A percentile compares a stretch with the other conserved stretches of the same genome.
phyloP scores from a whole-genome alignment of 768 basidiomycete genomes.

The Kwoniella dendrophila region DNA sequence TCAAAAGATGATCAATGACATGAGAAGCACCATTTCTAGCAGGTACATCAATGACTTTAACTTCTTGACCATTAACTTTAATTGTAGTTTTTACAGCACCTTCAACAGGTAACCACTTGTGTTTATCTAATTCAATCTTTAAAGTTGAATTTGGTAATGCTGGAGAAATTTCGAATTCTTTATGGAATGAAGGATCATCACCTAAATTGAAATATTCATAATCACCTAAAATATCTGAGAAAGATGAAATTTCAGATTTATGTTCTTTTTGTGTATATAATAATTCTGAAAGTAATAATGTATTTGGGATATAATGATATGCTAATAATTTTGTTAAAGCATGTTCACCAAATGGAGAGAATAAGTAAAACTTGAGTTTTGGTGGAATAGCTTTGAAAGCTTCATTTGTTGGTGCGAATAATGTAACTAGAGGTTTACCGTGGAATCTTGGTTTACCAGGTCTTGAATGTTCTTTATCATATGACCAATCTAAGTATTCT shows the following conservation, averaged over 20 bases:
- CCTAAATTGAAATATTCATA: slow-evolving; percentile 29
- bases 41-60: slow-evolving; percentile 60
- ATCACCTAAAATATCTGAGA: slow-evolving; percentile 14
- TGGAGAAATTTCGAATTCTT: slow-evolving; percentile 45
- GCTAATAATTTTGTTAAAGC: slow-evolving; percentile 63
- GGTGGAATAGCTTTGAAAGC: slow-evolving; percentile 59
- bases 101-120: slow-evolving; percentile 54
- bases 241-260: slow-evolving; percentile 24
- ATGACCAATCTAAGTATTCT: slow-evolving; percentile 55
- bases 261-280: slow-evolving; percentile 39
- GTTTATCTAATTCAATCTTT: slow-evolving; percentile 61
- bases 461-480: slow-evolving; percentile 41
- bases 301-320: slow-evolving; percentile 65
- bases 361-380: slow-evolving; percentile 63
- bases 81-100: slow-evolving; percentile 53
- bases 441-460: slow-evolving; percentile 48
- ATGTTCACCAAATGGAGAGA: slow-evolving; percentile 64
- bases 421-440: slow-evolving; percentile 49
- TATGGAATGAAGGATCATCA: slow-evolving; percentile 51
- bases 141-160: slow-evolving; percentile 54
- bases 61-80: slow-evolving; percentile 54
- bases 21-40: slow-evolving; percentile 67
- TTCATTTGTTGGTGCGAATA: slow-evolving; percentile 55
- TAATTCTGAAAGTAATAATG: slow-evolving; percentile 59
- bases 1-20: slow-evolving; percentile 53